Evolutionary conservation across 163 green algal species (phyloP), one percentile per base, ranked within the genome.

Genomic region (Chlorella variabilis): DNA sequence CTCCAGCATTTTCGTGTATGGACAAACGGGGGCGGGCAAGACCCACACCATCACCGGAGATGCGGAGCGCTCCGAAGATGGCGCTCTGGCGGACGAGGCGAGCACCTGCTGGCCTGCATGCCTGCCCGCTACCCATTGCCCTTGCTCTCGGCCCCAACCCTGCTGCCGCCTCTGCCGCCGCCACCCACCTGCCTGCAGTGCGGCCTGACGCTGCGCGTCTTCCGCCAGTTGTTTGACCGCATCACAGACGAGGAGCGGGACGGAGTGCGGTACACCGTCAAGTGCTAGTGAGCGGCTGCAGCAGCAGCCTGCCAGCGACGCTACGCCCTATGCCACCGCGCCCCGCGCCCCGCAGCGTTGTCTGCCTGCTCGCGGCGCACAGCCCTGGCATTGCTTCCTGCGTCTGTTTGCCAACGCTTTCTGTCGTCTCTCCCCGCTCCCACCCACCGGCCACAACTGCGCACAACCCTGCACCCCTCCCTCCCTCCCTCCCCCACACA

Each of bases 11-110:
- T 87, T 90, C 66, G 86, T 84, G 3, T 99, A 99, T 84, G 97
- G 97, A 23, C 97, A 99, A 88, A 99, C 97, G 5, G 97, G 97
- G 0, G 91, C 92, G 0, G 97, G 97, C 45, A 99, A 99, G 90
- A 99, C 97, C 5, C 91, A 98, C 93, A 99, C 97, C 8, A 99
- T 99, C 95, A 97, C 96, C 3, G 68, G 71, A 25, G 48, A 78
- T 3, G 68, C 63, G 39, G 33, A 48, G 6, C 56, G 77, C 11
- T 45, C 15, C 29, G 77, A 84, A 9, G 82, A 86, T 2, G 82
- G 82, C 34, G 33, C 33, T 1, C 62, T 86, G 39, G 39, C 56
- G 4, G 70, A 77, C 21, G 21, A 78, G 34, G 51, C 71, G 42
- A 39, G 38, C n/a, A n/a, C n/a, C n/a, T n/a, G n/a, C n/a, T n/a